Base-by-base conservation (phyloP, 2,329 filamentous ascomycete species). In the Ceratocystis lukuohia region DNA sequence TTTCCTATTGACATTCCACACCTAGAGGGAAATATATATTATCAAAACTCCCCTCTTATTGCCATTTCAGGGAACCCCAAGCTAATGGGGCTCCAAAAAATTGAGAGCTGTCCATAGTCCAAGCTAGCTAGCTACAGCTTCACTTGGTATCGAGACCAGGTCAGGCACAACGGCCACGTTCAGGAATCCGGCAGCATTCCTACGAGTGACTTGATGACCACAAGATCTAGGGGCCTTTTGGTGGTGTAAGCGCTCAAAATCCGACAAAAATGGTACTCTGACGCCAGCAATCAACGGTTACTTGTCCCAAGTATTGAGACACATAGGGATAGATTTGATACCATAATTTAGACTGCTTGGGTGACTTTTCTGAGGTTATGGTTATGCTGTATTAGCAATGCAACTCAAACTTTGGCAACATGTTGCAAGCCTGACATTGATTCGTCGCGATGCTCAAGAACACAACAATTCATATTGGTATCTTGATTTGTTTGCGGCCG, bases 141-240 rank as follows among this genome's bases (percentile, higher is more conserved):
- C n/a, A 5, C 17, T 59, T 37, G 8, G 28, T 15, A 30, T 30
- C n/a, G 28, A 59, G 17, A 30, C n/a, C n/a, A 53, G n/a, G 48
- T n/a, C 56, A 30, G 30, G 56, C 20, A 37, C 56, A 65, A 62
- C 66, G 64, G 46, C 70, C 63, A 70, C 64, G 37, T 17, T 25
- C 41, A 65, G 56, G 64, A 65, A 65, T 65, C 28, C 22, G 30
- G 33, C n/a, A 10, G 53, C 64, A 65, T 65, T 65, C 64, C 61
- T 48, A 17, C 7, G 15, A 59, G 28, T 59, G 56, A 59, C 56
- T n/a, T 59, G 56, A 30, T n/a, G 56, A 20, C 7, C 30, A 37
- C 56, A 37, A 37, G 56, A 59, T 22, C 15, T n/a, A 37, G 56
- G 4, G 56, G 20, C 15, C n/a, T 37, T 59, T 59, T 37, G 5